phyloP scores from a whole-genome alignment of 2,329 filamentous ascomycete genomes.

The Exophiala sp. region DNA sequence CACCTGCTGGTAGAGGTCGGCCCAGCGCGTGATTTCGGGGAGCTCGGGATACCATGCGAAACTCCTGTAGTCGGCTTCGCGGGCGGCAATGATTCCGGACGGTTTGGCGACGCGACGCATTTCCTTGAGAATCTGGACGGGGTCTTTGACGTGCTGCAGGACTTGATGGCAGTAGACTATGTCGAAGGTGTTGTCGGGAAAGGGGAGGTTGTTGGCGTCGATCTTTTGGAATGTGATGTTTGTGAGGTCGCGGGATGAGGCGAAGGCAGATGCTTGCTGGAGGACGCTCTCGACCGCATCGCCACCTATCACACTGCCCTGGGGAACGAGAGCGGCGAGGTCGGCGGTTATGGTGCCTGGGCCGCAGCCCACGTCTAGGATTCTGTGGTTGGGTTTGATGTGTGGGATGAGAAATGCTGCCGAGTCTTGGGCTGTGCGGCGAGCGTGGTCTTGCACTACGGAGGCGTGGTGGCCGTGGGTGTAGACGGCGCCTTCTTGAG shows the following conservation, averaged over 20 bases:
- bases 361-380: slow-evolving; percentile 46
- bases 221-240: slow-evolving; percentile 37
- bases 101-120: slow-evolving; percentile 54
- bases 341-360: slow-evolving; percentile 44
- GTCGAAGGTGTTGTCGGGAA: slow-evolving; percentile 52
- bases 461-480: slow-evolving; percentile 38
- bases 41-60: slow-evolving; percentile 33
- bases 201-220: slow-evolving; percentile 43
- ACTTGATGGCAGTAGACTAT: slow-evolving; percentile 60
- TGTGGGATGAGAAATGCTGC: slow-evolving; percentile 40
- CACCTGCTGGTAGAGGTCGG: slow-evolving; percentile 30
- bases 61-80: slow-evolving; percentile 37
- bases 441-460: slow-evolving; percentile 36
- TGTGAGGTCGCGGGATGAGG: slow-evolving; percentile 31
- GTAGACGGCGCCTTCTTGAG: slow-evolving; percentile 31
- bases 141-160: slow-evolving; percentile 54
- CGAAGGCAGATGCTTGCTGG: slow-evolving; percentile 32
- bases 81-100: slow-evolving; percentile 51
- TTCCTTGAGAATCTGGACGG: slow-evolving; percentile 49
- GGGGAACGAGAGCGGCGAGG: slow-evolving; percentile 37
- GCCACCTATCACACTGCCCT: slow-evolving; percentile 39
- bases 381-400: slow-evolving; percentile 35
- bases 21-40: slow-evolving; percentile 29
- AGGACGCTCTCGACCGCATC: slow-evolving; percentile 33
- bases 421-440: slow-evolving; percentile 35